These are phyloP conservation scores for Tuber microsphaerosporum DNA, from an alignment of 495 filamentous ascomycete species.

Conservation along the genomic window DNA sequence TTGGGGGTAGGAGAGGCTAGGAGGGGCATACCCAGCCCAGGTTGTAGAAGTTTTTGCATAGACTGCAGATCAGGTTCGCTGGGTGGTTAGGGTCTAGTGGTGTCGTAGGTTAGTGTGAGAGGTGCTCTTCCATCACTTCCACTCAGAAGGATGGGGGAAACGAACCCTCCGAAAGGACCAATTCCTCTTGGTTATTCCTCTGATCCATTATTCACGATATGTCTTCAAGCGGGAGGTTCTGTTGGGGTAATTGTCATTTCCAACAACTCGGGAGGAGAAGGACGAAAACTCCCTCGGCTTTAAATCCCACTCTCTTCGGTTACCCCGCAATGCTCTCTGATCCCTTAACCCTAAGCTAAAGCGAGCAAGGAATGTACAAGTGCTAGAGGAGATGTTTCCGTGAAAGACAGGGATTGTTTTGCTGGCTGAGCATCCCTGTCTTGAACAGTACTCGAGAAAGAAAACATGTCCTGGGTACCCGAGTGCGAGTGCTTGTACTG, in stretches of 20 bases:
- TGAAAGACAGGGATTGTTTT: too few species aligned
- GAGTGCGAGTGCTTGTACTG: not conserved
- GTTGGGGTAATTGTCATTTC: constrained; percentile 18
- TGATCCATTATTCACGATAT: constrained; percentile 8
- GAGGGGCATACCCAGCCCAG: constrained; percentile 65
- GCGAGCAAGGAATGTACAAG: not conserved
- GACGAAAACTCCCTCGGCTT: not conserved
- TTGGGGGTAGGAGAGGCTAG: constrained; percentile 1
- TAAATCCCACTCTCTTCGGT: constrained; percentile 15
- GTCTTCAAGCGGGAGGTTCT: constrained; percentile 2
- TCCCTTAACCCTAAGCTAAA: constrained; percentile 14
- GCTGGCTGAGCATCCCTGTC: too few species aligned
- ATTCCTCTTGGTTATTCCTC: constrained; percentile 59
- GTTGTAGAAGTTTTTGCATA: constrained; percentile 90
- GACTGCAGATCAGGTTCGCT: constrained; percentile 82
- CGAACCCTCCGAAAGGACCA: constrained; percentile 55
- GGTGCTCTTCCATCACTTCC: not conserved
- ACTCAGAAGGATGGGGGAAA: not conserved
- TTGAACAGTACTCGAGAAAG: too few species aligned
- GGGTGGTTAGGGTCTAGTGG: constrained; percentile 74
- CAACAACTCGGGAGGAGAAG: constrained; percentile 7
- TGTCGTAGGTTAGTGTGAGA: constrained; percentile 14
- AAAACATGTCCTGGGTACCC: too few species aligned
- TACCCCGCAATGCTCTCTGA: constrained; percentile 18
- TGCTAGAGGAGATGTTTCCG: too few species aligned